Conservation (phyloP, 306 rosid genomes). For the Aeschynomene evenia region DNA sequence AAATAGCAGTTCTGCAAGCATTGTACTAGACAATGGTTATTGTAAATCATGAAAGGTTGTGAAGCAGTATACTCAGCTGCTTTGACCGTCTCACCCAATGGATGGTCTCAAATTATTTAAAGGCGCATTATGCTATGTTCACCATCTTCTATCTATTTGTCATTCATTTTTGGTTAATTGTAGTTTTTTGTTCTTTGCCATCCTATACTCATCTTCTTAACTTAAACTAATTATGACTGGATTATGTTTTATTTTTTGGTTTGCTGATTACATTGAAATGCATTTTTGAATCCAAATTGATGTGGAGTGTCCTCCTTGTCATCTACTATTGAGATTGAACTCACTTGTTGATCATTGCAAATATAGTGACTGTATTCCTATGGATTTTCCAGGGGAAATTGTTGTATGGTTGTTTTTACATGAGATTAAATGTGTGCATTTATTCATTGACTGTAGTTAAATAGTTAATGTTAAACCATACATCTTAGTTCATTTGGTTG, state of each 20-base stretch:
- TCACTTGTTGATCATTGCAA: background rate
- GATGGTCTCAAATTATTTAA: too few species aligned
- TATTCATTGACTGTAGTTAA: background rate
- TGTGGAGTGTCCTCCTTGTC: background rate
- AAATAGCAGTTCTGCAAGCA: too few species aligned
- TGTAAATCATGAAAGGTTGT: too few species aligned
- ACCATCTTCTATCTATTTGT: too few species aligned
- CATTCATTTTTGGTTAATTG: background rate
- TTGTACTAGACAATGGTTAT: too few species aligned
- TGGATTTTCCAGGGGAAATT: background rate
- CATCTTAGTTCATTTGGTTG: conserved; percentile 8
- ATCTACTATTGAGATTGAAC: background rate
- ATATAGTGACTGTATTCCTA: background rate
- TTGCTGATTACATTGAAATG: background rate
- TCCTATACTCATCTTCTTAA: background rate
- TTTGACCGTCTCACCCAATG: too few species aligned
- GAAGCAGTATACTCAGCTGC: too few species aligned
- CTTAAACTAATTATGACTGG: background rate
- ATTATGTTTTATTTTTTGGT: background rate
- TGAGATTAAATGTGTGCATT: background rate
- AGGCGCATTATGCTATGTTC: too few species aligned
- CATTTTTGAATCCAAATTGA: background rate
- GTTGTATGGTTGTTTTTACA: background rate
- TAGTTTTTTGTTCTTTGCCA: background rate
- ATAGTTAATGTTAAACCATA: background rate